phyloP scores from a whole-genome alignment of 495 filamentous ascomycete species.

The Diplogelasinospora grovesii region DNA sequence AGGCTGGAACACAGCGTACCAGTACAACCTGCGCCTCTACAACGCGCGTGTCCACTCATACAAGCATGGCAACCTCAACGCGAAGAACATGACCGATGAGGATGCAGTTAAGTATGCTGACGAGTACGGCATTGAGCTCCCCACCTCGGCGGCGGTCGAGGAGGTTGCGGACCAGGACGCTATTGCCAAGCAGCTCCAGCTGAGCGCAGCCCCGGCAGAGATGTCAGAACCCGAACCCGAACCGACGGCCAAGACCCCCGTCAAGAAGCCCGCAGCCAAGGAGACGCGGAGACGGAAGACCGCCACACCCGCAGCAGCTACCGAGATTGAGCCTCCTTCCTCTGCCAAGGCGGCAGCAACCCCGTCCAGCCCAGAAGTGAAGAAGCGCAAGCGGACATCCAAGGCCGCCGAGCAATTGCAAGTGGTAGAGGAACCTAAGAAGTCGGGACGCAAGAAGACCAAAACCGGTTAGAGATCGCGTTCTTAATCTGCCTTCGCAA shows the following conservation, averaged over 20 bases:
- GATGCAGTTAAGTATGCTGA: conserved; percentile 54
- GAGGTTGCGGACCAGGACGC: conserved; percentile 53
- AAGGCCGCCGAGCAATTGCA: conserved; percentile 36
- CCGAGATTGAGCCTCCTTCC: conserved; percentile 46
- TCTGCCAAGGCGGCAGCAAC: conserved; percentile 47
- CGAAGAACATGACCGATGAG: conserved; percentile 54
- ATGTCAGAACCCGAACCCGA: conserved; percentile 35
- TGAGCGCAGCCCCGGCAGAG: conserved; percentile 34
- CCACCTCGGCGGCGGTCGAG: conserved; percentile 36
- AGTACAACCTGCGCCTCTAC: conserved; percentile 69
- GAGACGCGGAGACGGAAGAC: conserved; percentile 44
- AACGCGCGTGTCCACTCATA: conserved; percentile 66
- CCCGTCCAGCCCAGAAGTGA: conserved; percentile 43
- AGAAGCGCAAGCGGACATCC: conserved; percentile 60
- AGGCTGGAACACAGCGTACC: conserved; percentile 67
- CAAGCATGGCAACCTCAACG: conserved; percentile 58
- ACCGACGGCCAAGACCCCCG: conserved; percentile 39
- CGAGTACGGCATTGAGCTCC: conserved; percentile 39
- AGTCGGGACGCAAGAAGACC: conserved; percentile 47
- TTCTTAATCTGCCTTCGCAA: conserved; percentile 4
- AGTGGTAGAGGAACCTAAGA: conserved; percentile 43
- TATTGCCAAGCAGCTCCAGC: conserved; percentile 49
- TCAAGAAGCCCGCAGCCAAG: conserved; percentile 43
- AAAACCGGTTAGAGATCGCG: conserved; percentile 24
- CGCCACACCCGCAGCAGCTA: conserved; percentile 36